Percentiles rank a stretch among this genome's conserved stretches.
Conservation (phyloP, 163 green algal genomes). For the Trebouxia gelatinosa region DNA sequence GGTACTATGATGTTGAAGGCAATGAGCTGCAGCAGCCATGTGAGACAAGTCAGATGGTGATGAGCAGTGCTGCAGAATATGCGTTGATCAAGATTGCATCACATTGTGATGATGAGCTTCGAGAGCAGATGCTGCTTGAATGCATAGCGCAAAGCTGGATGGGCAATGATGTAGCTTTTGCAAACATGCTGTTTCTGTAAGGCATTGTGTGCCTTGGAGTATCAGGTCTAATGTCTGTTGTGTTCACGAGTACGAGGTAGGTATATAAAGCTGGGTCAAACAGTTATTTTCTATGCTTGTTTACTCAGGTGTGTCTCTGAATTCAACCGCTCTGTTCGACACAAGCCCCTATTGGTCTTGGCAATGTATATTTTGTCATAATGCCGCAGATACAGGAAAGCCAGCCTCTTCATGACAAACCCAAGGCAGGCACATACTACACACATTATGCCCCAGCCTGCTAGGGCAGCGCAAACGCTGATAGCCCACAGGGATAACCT, state of each 20-base stretch:
- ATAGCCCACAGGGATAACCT: background rate
- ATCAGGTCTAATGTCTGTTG: no score
- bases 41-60: background rate
- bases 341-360: background rate
- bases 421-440: background rate
- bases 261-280: no score
- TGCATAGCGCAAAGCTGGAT: slow-evolving; percentile 3
- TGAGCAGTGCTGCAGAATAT: slow-evolving; percentile 17
- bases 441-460: background rate
- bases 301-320: slow-evolving; percentile 11
- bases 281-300: background rate
- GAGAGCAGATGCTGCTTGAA: slow-evolving; percentile 5
- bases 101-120: slow-evolving; percentile 13
- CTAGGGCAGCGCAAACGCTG: background rate
- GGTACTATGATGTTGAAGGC: background rate
- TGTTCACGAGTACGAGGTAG: no score
- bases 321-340: background rate
- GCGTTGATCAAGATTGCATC: slow-evolving; percentile 16
- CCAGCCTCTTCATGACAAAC: slow-evolving; percentile 9
- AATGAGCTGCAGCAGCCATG: slow-evolving; percentile 9
- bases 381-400: slow-evolving; percentile 16
- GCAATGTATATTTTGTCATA: background rate
- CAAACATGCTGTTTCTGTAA: slow-evolving; percentile 3
- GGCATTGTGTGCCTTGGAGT: no score
- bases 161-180: slow-evolving; percentile 3